Evolutionary conservation across 768 basidiomycete genomes (phyloP), one percentile per base, ranked within the genome.

Genomic region (Agaricus subrufescens): DNA sequence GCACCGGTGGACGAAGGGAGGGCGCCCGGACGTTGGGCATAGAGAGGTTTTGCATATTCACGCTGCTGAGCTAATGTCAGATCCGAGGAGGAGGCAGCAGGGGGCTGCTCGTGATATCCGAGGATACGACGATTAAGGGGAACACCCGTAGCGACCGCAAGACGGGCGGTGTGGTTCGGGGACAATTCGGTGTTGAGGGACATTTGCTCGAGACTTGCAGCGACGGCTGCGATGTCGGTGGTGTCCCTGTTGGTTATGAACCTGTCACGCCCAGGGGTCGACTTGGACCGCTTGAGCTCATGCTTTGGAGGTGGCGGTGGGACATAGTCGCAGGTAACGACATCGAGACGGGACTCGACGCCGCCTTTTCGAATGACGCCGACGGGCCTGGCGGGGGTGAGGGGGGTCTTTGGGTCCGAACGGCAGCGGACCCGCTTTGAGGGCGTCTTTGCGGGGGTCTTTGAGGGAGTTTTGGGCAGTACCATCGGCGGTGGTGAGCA

Each of bases 91-190:
- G 75, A 73, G 0, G 93, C 83, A 0, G 84, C 67, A 1, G 93
- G 89, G 0, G 94, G 94, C 14, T 84, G 84, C 66, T 94, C 92
- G 67, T 92, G 88, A 69, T 94, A 97, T 4, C 89, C 86, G 6
- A 97, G 80, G 50, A 97, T 87, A 34, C 94, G 87, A 25, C 87
- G 83, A 63, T 87, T 89, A 50, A 89, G 69, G 9, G 86, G 84
- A 12, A 93, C 79, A 23, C 89, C 90, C 0, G 89, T 81, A 1
- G 91, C 90, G 0, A 80, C 84, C 5, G 82, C 86, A 19, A 93
- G 79, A 40, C 91, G 82, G 10, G 88, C 87, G 0, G 89, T 89
- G 65, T 92, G 91, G 0, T 85, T 82, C 1, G 89, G 89, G 0
- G 90, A 91, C 1, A 79, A 73, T 43, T 78, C 74, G 0, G 83